A percentile compares a stretch with the other conserved stretches of the same genome.
Evolutionary conservation across 495 filamentous ascomycete genomes (phyloP).

Genomic region (Lichenothelia convexa): DNA sequence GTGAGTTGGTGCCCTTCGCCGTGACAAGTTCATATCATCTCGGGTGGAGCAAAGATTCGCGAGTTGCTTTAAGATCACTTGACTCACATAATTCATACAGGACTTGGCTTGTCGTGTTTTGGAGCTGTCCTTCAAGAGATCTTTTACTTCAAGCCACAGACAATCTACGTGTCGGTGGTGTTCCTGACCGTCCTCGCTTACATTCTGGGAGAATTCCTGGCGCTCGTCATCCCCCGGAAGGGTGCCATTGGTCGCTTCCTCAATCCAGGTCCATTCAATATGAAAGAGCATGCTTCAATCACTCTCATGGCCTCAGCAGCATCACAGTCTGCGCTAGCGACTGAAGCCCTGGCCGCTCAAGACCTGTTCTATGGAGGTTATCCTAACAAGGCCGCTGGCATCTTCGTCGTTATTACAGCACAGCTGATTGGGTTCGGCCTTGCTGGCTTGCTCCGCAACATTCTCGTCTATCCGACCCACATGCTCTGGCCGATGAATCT

Average conservation of each 20-base stretch:
- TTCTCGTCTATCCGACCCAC: constrained; percentile 34
- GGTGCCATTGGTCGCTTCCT: constrained; percentile 18
- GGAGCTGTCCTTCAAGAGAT: constrained; percentile 19
- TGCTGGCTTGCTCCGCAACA: constrained; percentile 31
- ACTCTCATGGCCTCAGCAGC: constrained; percentile 27
- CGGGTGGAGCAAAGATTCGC: too few relatives aligned
- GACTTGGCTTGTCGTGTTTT: constrained; percentile 20
- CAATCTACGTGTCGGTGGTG: constrained; percentile 23
- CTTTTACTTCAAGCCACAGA: constrained; percentile 31
- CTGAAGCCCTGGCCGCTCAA: constrained; percentile 25
- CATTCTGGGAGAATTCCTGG: constrained; percentile 20
- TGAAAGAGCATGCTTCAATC: constrained; percentile 28
- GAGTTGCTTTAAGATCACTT: too few relatives aligned
- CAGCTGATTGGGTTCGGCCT: constrained; percentile 36
- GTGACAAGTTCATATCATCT: too few relatives aligned
- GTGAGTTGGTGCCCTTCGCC: too few relatives aligned
- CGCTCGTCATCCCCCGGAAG: constrained; percentile 20
- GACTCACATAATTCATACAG: too few relatives aligned
- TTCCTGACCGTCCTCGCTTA: constrained; percentile 27
- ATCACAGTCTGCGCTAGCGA: constrained; percentile 17
- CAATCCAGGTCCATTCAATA: constrained; percentile 24
- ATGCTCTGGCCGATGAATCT: constrained; percentile 28
- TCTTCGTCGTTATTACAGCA: constrained; percentile 26
- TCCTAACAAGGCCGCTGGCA: constrained; percentile 17
- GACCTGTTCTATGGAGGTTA: constrained; percentile 27